Evolutionary conservation across 345 rosid species (phyloP).

Genomic region (Citrus mangshanensis): DNA sequence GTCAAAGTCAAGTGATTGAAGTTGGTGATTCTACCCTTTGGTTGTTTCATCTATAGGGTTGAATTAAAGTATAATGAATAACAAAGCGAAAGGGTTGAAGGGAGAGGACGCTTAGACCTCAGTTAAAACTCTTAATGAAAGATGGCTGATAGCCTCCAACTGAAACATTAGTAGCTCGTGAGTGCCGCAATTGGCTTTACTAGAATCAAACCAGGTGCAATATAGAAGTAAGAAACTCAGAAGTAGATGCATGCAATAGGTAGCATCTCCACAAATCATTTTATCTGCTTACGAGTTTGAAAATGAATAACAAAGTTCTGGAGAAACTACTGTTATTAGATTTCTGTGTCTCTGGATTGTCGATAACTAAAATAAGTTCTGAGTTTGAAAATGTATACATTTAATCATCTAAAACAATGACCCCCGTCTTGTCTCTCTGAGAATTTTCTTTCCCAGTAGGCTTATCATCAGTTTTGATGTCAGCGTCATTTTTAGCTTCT

Average conservation of each 20-base stretch:
- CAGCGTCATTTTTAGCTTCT: slow-evolving; percentile 15
- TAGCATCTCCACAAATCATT: not conserved
- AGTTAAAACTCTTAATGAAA: not conserved
- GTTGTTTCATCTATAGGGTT: no score
- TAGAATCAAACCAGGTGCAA: not conserved
- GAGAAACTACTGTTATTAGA: not conserved
- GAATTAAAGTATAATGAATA: no score
- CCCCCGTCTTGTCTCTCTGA: slow-evolving; percentile 8
- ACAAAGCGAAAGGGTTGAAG: no score
- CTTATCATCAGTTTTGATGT: slow-evolving; percentile 8
- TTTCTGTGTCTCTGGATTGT: not conserved
- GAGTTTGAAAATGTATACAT: not conserved
- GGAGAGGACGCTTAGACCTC: no score
- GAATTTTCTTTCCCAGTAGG: slow-evolving; percentile 10
- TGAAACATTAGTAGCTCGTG: not conserved
- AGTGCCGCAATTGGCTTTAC: not conserved
- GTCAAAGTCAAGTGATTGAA: no score
- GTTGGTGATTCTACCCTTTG: no score
- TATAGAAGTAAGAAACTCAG: not conserved
- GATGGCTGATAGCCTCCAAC: not conserved
- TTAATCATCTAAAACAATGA: slow-evolving; percentile 42
- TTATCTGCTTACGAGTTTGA: not conserved
- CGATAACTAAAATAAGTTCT: not conserved
- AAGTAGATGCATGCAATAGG: not conserved
- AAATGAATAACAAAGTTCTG: not conserved